Percentiles rank a stretch among this genome's conserved stretches.
Conservation (phyloP, 106 monocot genomes). For the Allium fistulosum region DNA sequence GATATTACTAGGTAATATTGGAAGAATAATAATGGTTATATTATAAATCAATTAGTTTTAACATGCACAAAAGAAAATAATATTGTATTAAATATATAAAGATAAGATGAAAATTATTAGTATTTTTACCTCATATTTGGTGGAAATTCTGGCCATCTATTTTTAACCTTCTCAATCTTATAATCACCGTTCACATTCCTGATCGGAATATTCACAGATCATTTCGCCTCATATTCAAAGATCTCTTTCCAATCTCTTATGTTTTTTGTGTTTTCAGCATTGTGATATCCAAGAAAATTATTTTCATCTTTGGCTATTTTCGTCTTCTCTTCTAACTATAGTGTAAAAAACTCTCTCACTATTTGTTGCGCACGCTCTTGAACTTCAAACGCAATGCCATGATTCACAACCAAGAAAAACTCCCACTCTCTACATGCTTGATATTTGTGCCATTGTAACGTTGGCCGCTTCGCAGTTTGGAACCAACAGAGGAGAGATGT, state of each 20-base stretch:
- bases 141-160: slow-evolving; percentile 51
- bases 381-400: slow-evolving; percentile 30
- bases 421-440: slow-evolving; percentile 53
- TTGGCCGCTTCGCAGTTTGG: background rate
- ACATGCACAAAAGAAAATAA: too few relatives aligned
- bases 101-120: too few relatives aligned
- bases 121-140: slow-evolving; percentile 27
- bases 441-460: slow-evolving; percentile 24
- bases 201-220: background rate
- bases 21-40: background rate
- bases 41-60: background rate
- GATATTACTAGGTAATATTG: background rate
- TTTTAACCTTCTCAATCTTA: slow-evolving; percentile 6
- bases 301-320: slow-evolving; percentile 29
- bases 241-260: slow-evolving; percentile 61
- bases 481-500: slow-evolving; percentile 17
- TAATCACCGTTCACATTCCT: background rate
- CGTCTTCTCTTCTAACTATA: slow-evolving; percentile 38
- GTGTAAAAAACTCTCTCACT: slow-evolving; percentile 40
- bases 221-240: slow-evolving; percentile 25
- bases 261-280: slow-evolving; percentile 45
- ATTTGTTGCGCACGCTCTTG: slow-evolving; percentile 7
- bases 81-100: too few relatives aligned
- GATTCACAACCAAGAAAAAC: slow-evolving; percentile 62
- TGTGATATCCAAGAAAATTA: slow-evolving; percentile 46